Evolutionary conservation across 202 grass and related monocot species (phyloP).

Genomic region (Setaria italica): DNA sequence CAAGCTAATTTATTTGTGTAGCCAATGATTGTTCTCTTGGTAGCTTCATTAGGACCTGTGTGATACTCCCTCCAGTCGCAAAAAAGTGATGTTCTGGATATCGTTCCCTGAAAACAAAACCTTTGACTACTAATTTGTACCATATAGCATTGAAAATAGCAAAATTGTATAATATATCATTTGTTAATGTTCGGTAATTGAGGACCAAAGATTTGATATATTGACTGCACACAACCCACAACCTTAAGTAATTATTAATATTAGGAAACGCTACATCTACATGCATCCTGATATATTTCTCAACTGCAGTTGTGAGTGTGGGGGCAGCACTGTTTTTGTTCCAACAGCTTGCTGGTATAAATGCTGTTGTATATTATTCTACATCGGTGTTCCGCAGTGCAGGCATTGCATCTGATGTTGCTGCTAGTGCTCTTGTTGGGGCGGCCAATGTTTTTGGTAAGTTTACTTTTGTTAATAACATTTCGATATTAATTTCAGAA

Average conservation of each 20-base stretch:
- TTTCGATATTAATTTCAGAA: constrained; percentile 29
- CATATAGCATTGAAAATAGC: neutral
- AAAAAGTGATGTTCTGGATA: neutral
- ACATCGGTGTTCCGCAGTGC: constrained; percentile 97
- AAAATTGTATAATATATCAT: neutral
- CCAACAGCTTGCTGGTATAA: constrained; percentile 98
- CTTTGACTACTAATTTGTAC: neutral
- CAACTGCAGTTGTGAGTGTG: constrained; percentile 82
- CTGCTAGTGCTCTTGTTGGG: constrained; percentile 97
- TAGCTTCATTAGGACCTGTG: constrained; percentile 8
- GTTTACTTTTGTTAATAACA: constrained; percentile 37
- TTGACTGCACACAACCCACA: neutral
- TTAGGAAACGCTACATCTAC: neutral
- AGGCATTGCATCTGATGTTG: constrained; percentile 97
- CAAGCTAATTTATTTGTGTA: constrained; percentile 34
- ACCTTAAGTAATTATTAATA: constrained; percentile 1
- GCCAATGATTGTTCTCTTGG: neutral
- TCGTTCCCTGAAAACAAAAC: neutral
- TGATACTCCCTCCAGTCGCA: neutral
- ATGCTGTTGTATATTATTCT: constrained; percentile 99
- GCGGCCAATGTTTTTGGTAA: constrained; percentile 97
- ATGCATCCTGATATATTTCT: constrained; percentile 39
- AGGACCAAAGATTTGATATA: neutral
- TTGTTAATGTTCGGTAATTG: neutral
- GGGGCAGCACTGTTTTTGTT: constrained; percentile 94